Evolutionary conservation across 108 stramenopile species (phyloP), one percentile per base, ranked within the genome.

Genomic region (Stephanodiscus minutulus): DNA sequence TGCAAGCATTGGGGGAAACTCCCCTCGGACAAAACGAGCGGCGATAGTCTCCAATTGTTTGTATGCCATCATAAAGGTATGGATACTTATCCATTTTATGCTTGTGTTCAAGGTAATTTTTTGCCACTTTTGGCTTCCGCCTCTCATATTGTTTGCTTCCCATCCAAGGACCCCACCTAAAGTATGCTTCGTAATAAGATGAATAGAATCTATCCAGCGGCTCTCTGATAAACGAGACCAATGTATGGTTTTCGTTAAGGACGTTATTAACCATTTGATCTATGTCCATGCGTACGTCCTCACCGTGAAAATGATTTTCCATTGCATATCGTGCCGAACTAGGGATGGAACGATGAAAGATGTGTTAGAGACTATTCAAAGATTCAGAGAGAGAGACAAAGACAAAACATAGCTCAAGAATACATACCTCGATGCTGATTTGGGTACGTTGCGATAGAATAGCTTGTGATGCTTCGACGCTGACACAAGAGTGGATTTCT

Each of bases 111-210:
- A 5, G 47, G 7, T 48, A 48, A 3, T 18, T 48, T 6, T 48
- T 48, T 48, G 47, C 47, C 18, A 48, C 47, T 1, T 3, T 3
- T 18, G 47, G 47, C 18, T 6, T 48, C 7, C 43, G 43, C 43
- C 12, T 44, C 7, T 7, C 12, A 48, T 5, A n/a, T 18, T 15
- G 2, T 18, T 6, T 15, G 18, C 47, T 39, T 0, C 44, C 62
- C 66, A 67, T 67, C 66, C 66, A 67, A 0, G 66, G 66, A 1
- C 66, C 66, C 66, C 46, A 49, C 7, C 66, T 22, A 37, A 12
- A 67, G 15, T 35, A 67, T 0, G 66, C 66, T 29, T 67, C 66
- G 36, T 67, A 49, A 15, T 67, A 67, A 0, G 47, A 52, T 2
- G 66, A 67, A 25, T 50, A 67, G 36, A 67, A 67, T 33, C 66